A percentile compares a stretch with the other conserved stretches of the same genome.
phyloP scores from a whole-genome alignment of 208 protist species.

The Borovskyia barvae region DNA sequence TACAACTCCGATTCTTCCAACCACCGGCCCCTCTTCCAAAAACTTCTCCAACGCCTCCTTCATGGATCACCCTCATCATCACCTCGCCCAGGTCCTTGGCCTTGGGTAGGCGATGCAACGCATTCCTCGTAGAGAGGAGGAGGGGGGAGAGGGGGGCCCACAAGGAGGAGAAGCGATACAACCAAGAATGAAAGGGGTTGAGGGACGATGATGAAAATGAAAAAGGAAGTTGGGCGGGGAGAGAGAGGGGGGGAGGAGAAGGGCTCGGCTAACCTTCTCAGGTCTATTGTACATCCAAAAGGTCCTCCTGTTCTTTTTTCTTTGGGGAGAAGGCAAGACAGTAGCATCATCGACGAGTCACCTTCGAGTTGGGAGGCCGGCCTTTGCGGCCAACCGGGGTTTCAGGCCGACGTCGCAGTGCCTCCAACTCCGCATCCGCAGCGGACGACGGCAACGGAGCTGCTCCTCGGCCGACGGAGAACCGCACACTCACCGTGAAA shows the following conservation, averaged over 20 bases:
- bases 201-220: background rate
- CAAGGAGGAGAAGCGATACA: background rate
- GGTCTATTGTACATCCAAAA: too few species aligned
- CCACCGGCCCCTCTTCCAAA: too few species aligned
- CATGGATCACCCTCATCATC: too few species aligned
- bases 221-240: background rate
- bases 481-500: constrained; percentile 27
- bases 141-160: background rate
- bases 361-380: constrained; percentile 9
- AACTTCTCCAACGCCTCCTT: too few species aligned
- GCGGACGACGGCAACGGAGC: constrained; percentile 13
- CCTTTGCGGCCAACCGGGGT: constrained; percentile 7
- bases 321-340: too few species aligned
- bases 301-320: too few species aligned
- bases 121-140: background rate
- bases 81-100: too few species aligned
- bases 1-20: too few species aligned
- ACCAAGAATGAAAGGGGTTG: background rate
- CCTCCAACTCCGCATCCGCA: constrained; percentile 26
- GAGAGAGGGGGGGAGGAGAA: background rate
- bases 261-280: too few species aligned
- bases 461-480: constrained; percentile 45
- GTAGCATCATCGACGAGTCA: constrained; percentile 7
- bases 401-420: constrained; percentile 4
- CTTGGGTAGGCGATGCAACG: too few species aligned